A percentile compares a stretch with the other conserved stretches of the same genome.
These are phyloP conservation scores for Cercospora zeae-maydis DNA, from an alignment of 2,329 filamentous ascomycete species.

Conservation along the genomic window DNA sequence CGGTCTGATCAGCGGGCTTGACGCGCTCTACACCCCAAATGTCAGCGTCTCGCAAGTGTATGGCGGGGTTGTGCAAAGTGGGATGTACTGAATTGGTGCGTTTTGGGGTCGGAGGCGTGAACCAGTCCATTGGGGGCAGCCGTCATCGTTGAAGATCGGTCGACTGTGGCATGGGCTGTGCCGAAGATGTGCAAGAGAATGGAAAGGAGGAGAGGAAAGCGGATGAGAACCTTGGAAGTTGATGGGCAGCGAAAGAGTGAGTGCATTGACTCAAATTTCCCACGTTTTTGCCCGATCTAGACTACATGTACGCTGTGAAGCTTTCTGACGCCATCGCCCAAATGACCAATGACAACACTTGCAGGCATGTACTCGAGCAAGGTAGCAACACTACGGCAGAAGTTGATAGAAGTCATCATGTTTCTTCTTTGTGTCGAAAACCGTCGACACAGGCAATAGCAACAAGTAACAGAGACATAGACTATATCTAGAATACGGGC, in stretches of 20 bases:
- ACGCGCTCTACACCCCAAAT: slow-evolving; percentile 27
- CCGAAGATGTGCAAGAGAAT: not conserved
- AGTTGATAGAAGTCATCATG: not conserved
- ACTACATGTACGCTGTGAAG: not conserved
- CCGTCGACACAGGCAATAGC: too few relatives aligned
- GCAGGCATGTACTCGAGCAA: not conserved
- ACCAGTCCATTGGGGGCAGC: slow-evolving; percentile 29
- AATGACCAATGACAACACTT: not conserved
- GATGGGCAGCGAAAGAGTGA: not conserved
- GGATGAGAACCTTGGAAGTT: too few relatives aligned
- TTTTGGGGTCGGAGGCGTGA: slow-evolving; percentile 27
- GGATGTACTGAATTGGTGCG: slow-evolving; percentile 20
- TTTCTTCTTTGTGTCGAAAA: too few relatives aligned
- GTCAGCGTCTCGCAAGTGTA: slow-evolving; percentile 9
- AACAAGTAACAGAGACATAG: too few relatives aligned
- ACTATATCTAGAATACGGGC: too few relatives aligned
- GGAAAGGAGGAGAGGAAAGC: not conserved
- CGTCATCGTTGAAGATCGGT: slow-evolving; percentile 22
- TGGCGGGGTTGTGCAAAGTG: not conserved
- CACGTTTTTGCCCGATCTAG: not conserved
- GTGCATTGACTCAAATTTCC: not conserved
- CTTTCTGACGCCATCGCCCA: slow-evolving; percentile 5
- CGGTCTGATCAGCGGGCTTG: slow-evolving; percentile 58
- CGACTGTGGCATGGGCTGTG: not conserved
- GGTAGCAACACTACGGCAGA: not conserved